Conservation (phyloP, 805 yeast species). For the Tetrapisispora phaffii region DNA sequence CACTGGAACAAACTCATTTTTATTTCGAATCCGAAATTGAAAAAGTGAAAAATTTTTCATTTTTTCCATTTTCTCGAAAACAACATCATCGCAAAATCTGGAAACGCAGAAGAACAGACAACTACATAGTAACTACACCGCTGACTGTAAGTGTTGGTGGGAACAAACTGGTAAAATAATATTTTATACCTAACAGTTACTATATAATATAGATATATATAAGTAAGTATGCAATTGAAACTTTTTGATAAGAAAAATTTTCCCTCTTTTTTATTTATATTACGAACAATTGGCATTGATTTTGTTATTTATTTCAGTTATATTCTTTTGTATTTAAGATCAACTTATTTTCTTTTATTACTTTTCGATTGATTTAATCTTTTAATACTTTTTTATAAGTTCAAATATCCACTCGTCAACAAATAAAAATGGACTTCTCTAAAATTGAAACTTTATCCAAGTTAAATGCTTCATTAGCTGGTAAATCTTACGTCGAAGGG, state of each 20-base stretch:
- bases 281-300: no score
- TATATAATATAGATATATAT: no score
- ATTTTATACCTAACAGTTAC: no score
- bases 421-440: constrained; percentile 57
- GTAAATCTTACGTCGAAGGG: constrained; percentile 94
- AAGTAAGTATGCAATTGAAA: no score
- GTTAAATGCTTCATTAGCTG: constrained; percentile 79
- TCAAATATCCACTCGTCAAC: not conserved
- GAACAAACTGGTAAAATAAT: no score
- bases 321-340: no score
- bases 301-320: not conserved
- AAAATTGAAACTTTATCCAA: constrained; percentile 62
- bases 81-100: not conserved
- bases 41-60: not conserved
- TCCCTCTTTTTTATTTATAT: no score
- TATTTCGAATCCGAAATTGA: no score
- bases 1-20: no score
- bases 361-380: not conserved
- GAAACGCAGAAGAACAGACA: not conserved
- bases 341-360: not conserved
- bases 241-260: no score
- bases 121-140: no score
- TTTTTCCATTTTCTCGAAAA: not conserved
- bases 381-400: not conserved
- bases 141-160: no score